Evolutionary conservation across 139 green algal genomes (phyloP), one percentile per base, ranked within the genome.

Genomic region (Chlorella ohadii): DNA sequence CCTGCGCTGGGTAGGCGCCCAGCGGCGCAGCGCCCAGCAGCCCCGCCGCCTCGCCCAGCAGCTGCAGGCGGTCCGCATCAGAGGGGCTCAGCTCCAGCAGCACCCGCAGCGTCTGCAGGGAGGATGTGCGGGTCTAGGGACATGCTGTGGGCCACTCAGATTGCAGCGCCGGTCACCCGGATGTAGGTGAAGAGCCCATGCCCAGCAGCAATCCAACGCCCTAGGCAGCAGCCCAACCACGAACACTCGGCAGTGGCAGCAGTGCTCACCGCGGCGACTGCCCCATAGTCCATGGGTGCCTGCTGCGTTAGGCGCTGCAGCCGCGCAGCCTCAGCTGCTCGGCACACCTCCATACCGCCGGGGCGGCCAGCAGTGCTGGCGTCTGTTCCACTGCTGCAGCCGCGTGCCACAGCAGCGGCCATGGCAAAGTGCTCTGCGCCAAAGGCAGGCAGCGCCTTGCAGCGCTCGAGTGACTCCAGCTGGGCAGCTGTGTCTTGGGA

Each of bases 381-480:
- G 6, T 4, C 39, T 5, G 19, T 25, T 5, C 28, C 71, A 16
- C 71, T 41, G 16, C 19, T 61, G 71, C 71, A 28, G 22, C 20
- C 28, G 13, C 51, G 56, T 33, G 59, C 57, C 56, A 73, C 28
- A 2, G 59, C 81, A 12, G 81, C 81, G 2, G 56, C 33, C 59
- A 78, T 86, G 59, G 39, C 59, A 59, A 86, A 86, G 31, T 81
- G 72, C 20, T 65, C 36, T 23, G 81, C 71, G 19, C 56, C 22
- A 56, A 81, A 81, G 59, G 59, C 71, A 3, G 81, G 81, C 72
- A 82, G 41, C 12, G 47, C 59, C 2, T 34, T 27, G n/a, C 57
- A 61, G 4, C 41, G 13, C 17, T 81, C 22, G 0, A 86, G 39
- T 4, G n/a, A 59, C 44, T 66, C 59, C 57, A 82, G 59, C 72